Percentiles rank a stretch among this genome's conserved stretches.
Conservation (phyloP, 2,329 filamentous ascomycete genomes). For the Zelopaecilomyces penicillatus region DNA sequence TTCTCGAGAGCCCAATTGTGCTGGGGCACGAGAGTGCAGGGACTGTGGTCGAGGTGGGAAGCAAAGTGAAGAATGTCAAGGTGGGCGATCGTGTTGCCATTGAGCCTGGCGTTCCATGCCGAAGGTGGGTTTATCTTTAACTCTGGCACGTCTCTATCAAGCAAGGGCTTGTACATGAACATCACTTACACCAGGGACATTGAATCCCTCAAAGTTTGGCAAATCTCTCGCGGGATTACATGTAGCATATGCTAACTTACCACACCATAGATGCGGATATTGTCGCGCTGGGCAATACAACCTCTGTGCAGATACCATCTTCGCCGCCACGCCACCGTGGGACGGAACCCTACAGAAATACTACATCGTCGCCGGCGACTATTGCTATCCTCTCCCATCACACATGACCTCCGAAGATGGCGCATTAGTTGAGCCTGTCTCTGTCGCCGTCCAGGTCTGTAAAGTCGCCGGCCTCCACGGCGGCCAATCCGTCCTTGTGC, state of each 20-base stretch:
- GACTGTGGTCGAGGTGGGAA: slow-evolving; percentile 31
- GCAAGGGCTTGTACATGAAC: too few species aligned
- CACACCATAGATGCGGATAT: slow-evolving; percentile 19
- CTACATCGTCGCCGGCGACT: slow-evolving; percentile 38
- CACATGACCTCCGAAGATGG: slow-evolving; percentile 38
- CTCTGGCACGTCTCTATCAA: too few species aligned
- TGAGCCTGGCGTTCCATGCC: slow-evolving; percentile 39
- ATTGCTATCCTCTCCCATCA: slow-evolving; percentile 36
- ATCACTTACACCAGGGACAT: too few species aligned
- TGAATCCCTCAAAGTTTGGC: too few species aligned
- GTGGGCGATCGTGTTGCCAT: slow-evolving; percentile 39
- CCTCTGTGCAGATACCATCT: slow-evolving; percentile 34
- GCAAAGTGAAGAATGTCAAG: slow-evolving; percentile 32
- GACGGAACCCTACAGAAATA: slow-evolving; percentile 42
- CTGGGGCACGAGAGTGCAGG: slow-evolving; percentile 40
- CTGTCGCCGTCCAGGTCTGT: slow-evolving; percentile 39
- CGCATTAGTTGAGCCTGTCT: slow-evolving; percentile 40
- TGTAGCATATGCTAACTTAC: too few species aligned
- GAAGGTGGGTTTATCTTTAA: slow-evolving; percentile 17
- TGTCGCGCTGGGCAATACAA: slow-evolving; percentile 34
- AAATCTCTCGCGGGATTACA: too few species aligned
- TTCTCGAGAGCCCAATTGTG: slow-evolving; percentile 34
- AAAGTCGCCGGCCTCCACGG: slow-evolving; percentile 30
- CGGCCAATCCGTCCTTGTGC: slow-evolving; percentile 35
- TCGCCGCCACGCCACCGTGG: slow-evolving; percentile 41